Evolutionary conservation across 2,329 filamentous ascomycete genomes (phyloP), one percentile per base, ranked within the genome.

Genomic region (Clonostachys chloroleuca): DNA sequence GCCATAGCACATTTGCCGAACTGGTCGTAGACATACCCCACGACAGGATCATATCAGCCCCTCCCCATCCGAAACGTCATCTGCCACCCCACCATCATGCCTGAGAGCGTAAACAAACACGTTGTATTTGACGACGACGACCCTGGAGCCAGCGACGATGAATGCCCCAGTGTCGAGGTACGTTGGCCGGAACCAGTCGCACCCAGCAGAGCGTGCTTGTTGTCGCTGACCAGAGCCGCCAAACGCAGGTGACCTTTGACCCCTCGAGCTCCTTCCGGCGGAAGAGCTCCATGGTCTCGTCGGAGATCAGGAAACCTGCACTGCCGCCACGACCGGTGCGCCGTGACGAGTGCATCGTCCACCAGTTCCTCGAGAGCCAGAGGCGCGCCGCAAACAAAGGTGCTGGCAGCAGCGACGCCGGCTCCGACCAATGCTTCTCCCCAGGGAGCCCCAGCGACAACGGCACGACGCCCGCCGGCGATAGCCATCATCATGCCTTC

Each of bases 241-340:
- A 33, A 37, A 16, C 40, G 39, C 47, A 81, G 80, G 81, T 86
- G 44, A 74, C 80, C 18, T 86, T 87, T 56, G 82, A 86, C 51
- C 66, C 77, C 2, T 65, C 73, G 37, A 84, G 78, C 53, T 73
- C 75, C 0, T 82, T 84, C 56, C 78, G 83, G 18, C 77, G 83
- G 49, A 87, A 86, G 66, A 84, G 81, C 57, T 86, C 83, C 12
- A 71, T 87, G 43, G 78, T 84, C 12, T 61, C 72, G 5, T 67
- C 68, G 43, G 80, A 84, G 33, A 57, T 67, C 4, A 56, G 65
- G 14, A 52, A 58, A 8, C 69, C 70, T 6, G 53, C 67, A 35
- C 44, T 56, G 51, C 43, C 51, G 47, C 35, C 52, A 35, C 46
- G 53, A 49, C 52, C 44, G 56, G 61, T 40, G 56, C 63, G 54